Evolutionary conservation across 2,329 filamentous ascomycete species (phyloP).

Genomic region (Claviceps sp.): DNA sequence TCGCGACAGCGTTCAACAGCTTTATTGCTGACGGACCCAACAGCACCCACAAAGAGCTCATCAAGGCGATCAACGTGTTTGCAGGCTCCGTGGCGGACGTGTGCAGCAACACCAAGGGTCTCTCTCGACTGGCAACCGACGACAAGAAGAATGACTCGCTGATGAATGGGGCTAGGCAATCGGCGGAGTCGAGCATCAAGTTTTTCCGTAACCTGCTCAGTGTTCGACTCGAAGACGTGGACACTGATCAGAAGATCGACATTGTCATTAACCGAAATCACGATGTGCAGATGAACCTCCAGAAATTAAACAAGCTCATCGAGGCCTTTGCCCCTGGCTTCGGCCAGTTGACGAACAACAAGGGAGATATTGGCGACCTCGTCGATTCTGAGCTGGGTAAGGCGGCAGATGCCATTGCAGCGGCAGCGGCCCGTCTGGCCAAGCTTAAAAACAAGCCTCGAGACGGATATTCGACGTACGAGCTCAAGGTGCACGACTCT

Average conservation of each 20-base stretch:
- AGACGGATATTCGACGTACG: slow-evolving; percentile 90
- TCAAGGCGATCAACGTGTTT: slow-evolving; percentile 84
- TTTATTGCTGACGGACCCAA: slow-evolving; percentile 95
- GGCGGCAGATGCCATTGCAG: slow-evolving; percentile 89
- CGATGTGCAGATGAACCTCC: slow-evolving; percentile 86
- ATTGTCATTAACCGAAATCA: slow-evolving; percentile 97
- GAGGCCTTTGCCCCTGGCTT: slow-evolving; percentile 85
- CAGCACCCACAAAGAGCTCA: slow-evolving; percentile 78
- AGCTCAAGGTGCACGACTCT: slow-evolving; percentile 88
- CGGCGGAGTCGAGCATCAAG: slow-evolving; percentile 75
- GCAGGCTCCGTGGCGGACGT: slow-evolving; percentile 85
- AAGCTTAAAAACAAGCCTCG: slow-evolving; percentile 95
- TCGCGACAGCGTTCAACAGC: slow-evolving; percentile 95
- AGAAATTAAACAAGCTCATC: slow-evolving; percentile 84
- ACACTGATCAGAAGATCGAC: slow-evolving; percentile 84
- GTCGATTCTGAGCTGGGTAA: slow-evolving; percentile 87
- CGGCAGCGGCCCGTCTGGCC: slow-evolving; percentile 73
- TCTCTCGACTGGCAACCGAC: slow-evolving; percentile 83
- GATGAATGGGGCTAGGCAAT: slow-evolving; percentile 67
- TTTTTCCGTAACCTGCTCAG: slow-evolving; percentile 94
- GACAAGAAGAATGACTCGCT: slow-evolving; percentile 88
- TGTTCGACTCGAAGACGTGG: slow-evolving; percentile 82
- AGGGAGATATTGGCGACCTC: slow-evolving; percentile 81
- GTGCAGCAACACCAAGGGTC: slow-evolving; percentile 89
- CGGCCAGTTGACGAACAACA: slow-evolving; percentile 61